Conservation (phyloP, 345 rosid species). For the Moringa oleifera region DNA sequence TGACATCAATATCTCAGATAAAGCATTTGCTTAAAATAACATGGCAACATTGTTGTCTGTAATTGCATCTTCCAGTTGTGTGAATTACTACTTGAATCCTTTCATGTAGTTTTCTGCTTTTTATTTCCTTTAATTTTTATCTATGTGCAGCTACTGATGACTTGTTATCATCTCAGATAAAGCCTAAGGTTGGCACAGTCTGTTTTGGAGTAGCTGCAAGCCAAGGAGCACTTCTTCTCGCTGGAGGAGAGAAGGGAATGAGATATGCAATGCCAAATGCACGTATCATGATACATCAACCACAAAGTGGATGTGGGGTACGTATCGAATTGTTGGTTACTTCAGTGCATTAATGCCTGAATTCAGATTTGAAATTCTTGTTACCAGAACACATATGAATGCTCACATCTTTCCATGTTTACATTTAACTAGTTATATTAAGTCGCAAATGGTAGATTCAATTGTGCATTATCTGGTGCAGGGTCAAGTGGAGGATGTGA, state of each 20-base stretch:
- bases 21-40: neutral
- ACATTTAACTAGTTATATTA: no score
- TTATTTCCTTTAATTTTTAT: neutral
- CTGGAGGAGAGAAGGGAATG: slow-evolving; percentile 98
- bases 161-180: slow-evolving; percentile 45
- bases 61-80: neutral
- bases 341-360: neutral
- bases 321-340: slow-evolving; percentile 15
- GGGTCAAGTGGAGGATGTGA: slow-evolving; percentile 90
- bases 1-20: neutral
- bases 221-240: slow-evolving; percentile 87
- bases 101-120: neutral
- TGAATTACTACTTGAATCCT: neutral
- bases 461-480: slow-evolving; percentile 8
- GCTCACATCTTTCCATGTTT: no score
- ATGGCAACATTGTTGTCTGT: neutral
- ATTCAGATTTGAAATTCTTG: neutral
- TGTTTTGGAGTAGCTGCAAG: slow-evolving; percentile 97
- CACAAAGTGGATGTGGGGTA: slow-evolving; percentile 90
- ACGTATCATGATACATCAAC: slow-evolving; percentile 92
- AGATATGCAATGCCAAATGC: slow-evolving; percentile 96
- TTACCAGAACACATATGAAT: neutral
- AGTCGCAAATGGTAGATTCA: no score
- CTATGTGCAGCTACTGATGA: neutral
- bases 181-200: slow-evolving; percentile 92